A percentile compares a stretch with the other conserved stretches of the same genome.
These are phyloP conservation scores for Boletus pseudo-olivaceus DNA, from an alignment of 768 basidiomycete species.

Conservation along the genomic window DNA sequence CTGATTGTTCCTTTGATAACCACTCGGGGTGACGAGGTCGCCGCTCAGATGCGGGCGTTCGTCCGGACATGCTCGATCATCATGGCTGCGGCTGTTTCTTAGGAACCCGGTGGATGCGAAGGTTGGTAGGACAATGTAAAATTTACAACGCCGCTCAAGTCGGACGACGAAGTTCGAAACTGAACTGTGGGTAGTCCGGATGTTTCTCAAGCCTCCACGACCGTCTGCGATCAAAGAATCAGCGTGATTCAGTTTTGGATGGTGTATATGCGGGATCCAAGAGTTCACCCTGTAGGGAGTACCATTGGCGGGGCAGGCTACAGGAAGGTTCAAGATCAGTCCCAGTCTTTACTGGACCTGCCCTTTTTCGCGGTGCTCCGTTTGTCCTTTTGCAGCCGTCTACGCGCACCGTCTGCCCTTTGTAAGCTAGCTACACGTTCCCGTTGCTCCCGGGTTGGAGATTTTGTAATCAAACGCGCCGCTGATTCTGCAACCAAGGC, in stretches of 20 bases:
- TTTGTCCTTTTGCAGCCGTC: slow-evolving; percentile 26
- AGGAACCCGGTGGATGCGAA: neutral
- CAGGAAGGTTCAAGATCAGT: slow-evolving; percentile 4
- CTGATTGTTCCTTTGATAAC: neutral
- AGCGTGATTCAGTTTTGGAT: neutral
- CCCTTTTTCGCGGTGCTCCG: slow-evolving; percentile 24
- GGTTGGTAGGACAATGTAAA: neutral
- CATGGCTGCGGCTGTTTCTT: too few species aligned
- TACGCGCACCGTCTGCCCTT: slow-evolving; percentile 18
- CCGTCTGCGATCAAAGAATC: neutral
- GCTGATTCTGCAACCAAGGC: slow-evolving; percentile 23
- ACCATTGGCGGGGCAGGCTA: neutral
- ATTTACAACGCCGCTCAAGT: neutral
- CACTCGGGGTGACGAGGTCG: neutral
- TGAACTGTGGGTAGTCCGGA: neutral
- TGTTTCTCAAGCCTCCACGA: neutral
- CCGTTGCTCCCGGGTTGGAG: slow-evolving; percentile 24
- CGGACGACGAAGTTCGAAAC: neutral
- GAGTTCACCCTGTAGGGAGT: too few species aligned
- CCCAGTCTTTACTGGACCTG: slow-evolving; percentile 29
- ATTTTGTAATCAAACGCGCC: slow-evolving; percentile 18
- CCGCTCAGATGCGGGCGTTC: too few species aligned
- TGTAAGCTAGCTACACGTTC: slow-evolving; percentile 23
- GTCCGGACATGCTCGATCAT: neutral
- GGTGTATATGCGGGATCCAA: neutral